Conservation (phyloP, 441 rosid species). For the Macaranga tanarius region DNA sequence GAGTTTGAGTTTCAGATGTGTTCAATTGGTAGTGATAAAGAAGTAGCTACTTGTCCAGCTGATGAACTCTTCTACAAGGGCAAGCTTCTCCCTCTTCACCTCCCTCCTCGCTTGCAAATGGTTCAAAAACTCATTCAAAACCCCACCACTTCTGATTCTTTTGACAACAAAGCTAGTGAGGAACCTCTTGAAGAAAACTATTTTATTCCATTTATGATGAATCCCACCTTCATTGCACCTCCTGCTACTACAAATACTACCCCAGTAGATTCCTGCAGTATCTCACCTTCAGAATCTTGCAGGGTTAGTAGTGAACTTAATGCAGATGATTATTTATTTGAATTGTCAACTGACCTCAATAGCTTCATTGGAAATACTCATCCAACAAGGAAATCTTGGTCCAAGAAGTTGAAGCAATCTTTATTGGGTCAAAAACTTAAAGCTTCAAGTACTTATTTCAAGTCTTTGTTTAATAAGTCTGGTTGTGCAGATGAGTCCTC, state of each 20-base stretch:
- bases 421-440: constrained; percentile 60
- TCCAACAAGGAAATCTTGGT: constrained; percentile 47
- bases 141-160: neutral
- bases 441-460: constrained; percentile 64
- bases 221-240: constrained; percentile 18
- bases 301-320: constrained; percentile 55
- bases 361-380: constrained; percentile 34
- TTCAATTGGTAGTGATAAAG: constrained; percentile 40
- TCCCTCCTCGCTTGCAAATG: constrained; percentile 79
- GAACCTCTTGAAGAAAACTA: constrained; percentile 26
- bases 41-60: constrained; percentile 54
- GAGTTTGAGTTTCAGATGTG: constrained; percentile 91
- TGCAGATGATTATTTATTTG: constrained; percentile 54
- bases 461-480: constrained; percentile 58
- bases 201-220: constrained; percentile 23
- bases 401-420: constrained; percentile 56
- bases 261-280: constrained; percentile 38
- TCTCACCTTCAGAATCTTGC: constrained; percentile 52
- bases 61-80: constrained; percentile 96
- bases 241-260: constrained; percentile 29
- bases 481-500: constrained; percentile 49
- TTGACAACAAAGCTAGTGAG: constrained; percentile 1
- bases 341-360: constrained; percentile 55
- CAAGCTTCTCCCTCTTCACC: constrained; percentile 90
- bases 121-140: constrained; percentile 62